Conservation (phyloP, 192 early-diverging fungal genomes). For the Fimicolochytrium jonesii region DNA sequence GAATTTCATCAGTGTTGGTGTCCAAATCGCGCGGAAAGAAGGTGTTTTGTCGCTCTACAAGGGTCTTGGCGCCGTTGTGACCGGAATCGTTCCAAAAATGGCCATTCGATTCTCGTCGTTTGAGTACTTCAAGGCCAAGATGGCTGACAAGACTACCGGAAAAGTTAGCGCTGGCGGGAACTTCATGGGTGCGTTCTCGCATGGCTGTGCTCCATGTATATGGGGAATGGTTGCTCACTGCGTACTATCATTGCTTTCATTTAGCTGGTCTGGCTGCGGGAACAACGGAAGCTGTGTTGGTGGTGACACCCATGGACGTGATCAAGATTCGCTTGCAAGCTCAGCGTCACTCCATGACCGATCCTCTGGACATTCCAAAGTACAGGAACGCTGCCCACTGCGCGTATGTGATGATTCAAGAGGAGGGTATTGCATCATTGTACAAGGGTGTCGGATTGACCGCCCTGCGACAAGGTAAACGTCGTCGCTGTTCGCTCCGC, state of each 20-base stretch:
- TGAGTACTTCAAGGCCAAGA: conserved; percentile 82
- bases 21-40: conserved; percentile 80
- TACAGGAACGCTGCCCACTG: conserved; percentile 93
- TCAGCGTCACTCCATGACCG: conserved; percentile 91
- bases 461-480: conserved; percentile 77
- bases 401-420: conserved; percentile 84
- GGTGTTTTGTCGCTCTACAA: conserved; percentile 90
- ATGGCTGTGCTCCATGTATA: background rate
- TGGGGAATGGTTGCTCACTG: background rate
- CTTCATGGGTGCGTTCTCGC: conserved; percentile 66
- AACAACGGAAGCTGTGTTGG: conserved; percentile 87
- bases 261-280: conserved; percentile 88
- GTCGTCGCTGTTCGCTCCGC: background rate
- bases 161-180: conserved; percentile 58
- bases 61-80: conserved; percentile 92
- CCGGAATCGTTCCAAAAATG: conserved; percentile 99
- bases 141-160: conserved; percentile 64
- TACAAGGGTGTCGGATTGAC: conserved; percentile 96
- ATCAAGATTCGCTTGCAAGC: conserved; percentile 98
- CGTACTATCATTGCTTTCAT: too few relatives aligned
- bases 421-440: conserved; percentile 81
- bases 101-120: conserved; percentile 97
- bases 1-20: conserved; percentile 79
- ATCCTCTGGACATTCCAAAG: conserved; percentile 94
- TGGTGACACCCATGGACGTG: conserved; percentile 98